Evolutionary conservation across 1,284 basidiomycete genomes (phyloP), one percentile per base, ranked within the genome.

Genomic region (Cryptococcus neoformans): DNA sequence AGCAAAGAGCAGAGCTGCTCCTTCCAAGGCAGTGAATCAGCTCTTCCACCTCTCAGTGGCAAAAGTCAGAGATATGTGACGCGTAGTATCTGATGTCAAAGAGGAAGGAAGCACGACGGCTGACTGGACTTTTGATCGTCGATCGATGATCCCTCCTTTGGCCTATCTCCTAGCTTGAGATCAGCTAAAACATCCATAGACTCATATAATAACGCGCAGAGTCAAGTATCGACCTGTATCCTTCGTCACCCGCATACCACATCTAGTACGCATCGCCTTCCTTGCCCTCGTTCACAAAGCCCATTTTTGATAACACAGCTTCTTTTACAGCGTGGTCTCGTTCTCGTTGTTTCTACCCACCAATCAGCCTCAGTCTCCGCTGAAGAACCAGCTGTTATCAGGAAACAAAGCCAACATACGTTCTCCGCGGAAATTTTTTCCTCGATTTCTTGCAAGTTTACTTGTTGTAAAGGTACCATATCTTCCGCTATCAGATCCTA

Each of bases 401-500:
- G 12, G 11, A 12, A 21, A 10, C 8, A 21, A 35, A 50, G 39
- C 14, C 10, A 46, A 67, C 73, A 56, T 47, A 78, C 77, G 54
- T 70, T 69, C 38, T 90, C 89, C 53, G 84, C 82, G 67, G 85
- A 84, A 71, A 92, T 87, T 69, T 87, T 84, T 39, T 83, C 82
- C 58, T 88, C 83, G 55, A 95, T 77, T 54, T 85, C 81, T 16
- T 78, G 66, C 78, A 87, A 86, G 40, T 89, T 85, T 36, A 90
- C 86, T 73, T 87, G 86, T 63, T 83, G 82, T 62, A 94, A 79
- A 12, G 88, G 89, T 12, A 94, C 80, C 48, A 91, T 88, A 72
- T 97, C 93, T 79, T 97, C 93, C 66, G 84, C 83, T 77, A 96
- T 92, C 62, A 97, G 83, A 74, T 97, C 93, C 93, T 97, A 73